Evolutionary conservation across 768 basidiomycete species (phyloP), one percentile per base, ranked within the genome.

Genomic region (Leucocoprinus birnbaumii): DNA sequence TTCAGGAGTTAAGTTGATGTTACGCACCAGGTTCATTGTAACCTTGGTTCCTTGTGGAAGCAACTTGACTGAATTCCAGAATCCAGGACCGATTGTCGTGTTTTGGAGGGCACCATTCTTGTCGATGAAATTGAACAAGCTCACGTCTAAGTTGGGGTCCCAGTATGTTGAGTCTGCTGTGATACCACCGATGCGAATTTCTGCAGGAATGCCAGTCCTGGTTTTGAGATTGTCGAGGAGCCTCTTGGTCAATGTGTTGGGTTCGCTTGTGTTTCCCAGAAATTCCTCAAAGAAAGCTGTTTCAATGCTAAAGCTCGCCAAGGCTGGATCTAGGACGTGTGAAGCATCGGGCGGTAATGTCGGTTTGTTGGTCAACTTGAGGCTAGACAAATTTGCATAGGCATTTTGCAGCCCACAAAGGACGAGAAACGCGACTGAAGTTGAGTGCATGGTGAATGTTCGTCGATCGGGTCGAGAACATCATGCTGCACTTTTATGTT

Each of bases 231-330:
- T 79, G 47, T 76, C 68, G 21, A 82, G 68, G 31, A 81, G 62
- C 44, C 73, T 71, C 43, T 67, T 66, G 2, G 79, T 77, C 9
- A 80, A 62, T 3, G 61, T 58, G 58, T 80, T 81, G 1, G 79
- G 78, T 49, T 63, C 56, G 21, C 74, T 67, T 7, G 58, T 59
- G 57, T 82, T 82, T 7, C 80, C 80, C 10, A 79, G 60, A 57
- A 74, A 81, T 53, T 73, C 74, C 49, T 78, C 77, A 53, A 81
- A 79, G 58, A 77, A 80, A 1, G 79, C 79, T 0, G 77, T 81
- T 65, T 82, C 80, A 47, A 82, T 75, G 58, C 79, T 80, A 65
- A 82, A 82, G 53, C 79, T 79, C 22, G 72, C 79, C 22, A 82
- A 65, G 9, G 77, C 66, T 1, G 75, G 78, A 51, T 76, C 64